These are phyloP conservation scores for Arabis alpina DNA, from an alignment of 345 rosid species.

Conservation along the genomic window DNA sequence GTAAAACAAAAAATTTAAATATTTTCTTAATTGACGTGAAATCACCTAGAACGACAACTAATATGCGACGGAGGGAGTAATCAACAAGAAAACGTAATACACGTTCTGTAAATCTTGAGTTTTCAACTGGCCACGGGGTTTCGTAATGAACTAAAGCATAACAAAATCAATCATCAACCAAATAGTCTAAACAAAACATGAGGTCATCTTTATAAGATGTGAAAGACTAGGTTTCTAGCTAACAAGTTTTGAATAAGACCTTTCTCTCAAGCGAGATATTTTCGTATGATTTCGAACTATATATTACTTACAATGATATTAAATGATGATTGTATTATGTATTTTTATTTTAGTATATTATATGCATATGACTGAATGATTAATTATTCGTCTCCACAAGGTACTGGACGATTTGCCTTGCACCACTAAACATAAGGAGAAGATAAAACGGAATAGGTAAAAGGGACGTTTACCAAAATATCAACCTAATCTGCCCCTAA, in stretches of 20 bases:
- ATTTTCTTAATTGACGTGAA: no score
- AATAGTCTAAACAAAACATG: no score
- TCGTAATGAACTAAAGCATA: no score
- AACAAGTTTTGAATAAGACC: not conserved
- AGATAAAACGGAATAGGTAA: slow-evolving; percentile 28
- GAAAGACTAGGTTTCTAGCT: slow-evolving; percentile 10
- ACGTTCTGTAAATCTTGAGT: no score
- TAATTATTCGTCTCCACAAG: slow-evolving; percentile 24
- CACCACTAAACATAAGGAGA: slow-evolving; percentile 28
- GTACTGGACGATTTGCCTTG: slow-evolving; percentile 18
- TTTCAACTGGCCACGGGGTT: no score
- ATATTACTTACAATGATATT: not conserved
- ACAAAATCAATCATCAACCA: no score
- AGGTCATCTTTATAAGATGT: slow-evolving; percentile 1
- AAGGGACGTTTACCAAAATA: slow-evolving; percentile 42
- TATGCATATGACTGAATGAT: slow-evolving; percentile 8
- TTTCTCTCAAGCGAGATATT: not conserved
- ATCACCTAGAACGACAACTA: no score
- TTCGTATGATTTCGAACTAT: slow-evolving; percentile 15
- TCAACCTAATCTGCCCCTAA: slow-evolving; percentile 37
- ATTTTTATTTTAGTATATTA: not conserved
- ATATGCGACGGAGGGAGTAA: no score
- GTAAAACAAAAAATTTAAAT: no score
- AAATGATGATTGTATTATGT: not conserved
- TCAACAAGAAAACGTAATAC: no score